phyloP scores from a whole-genome alignment of 208 protist species.

The Paratrypanosoma confusum region DNA sequence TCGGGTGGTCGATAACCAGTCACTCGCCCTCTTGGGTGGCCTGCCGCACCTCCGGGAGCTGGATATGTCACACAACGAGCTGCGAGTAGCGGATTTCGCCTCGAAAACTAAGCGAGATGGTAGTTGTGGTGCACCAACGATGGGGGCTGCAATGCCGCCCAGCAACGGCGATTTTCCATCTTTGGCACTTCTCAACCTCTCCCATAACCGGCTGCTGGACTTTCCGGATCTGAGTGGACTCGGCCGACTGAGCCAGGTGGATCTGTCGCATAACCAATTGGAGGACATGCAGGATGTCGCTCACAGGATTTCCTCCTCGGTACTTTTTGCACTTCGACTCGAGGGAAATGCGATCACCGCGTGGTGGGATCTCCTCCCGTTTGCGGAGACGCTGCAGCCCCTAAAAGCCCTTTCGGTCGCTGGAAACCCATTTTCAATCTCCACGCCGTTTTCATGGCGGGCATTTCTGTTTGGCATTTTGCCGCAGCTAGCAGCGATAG shows the following conservation, averaged over 20 bases:
- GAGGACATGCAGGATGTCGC: constrained; percentile 50
- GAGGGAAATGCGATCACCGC: constrained; percentile 29
- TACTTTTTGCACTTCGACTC: constrained; percentile 37
- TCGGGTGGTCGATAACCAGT: constrained; percentile 43
- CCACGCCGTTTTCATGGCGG: constrained; percentile 25
- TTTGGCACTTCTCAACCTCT: constrained; percentile 50
- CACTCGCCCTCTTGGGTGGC: constrained; percentile 27
- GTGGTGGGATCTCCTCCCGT: constrained; percentile 24
- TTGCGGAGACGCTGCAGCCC: constrained; percentile 44
- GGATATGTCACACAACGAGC: constrained; percentile 59
- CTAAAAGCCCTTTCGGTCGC: constrained; percentile 6
- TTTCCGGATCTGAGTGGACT: constrained; percentile 64
- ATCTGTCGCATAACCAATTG: constrained; percentile 63
- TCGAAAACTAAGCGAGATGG: too few relatives aligned
- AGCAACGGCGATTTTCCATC: too few relatives aligned
- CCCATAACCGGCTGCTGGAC: constrained; percentile 70
- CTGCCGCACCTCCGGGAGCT: constrained; percentile 30
- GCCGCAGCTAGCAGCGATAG: constrained; percentile 38
- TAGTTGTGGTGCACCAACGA: too few relatives aligned
- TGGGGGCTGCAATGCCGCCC: too few relatives aligned
- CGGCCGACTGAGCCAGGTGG: constrained; percentile 42
- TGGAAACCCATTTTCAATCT: background rate
- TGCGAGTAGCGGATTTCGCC: constrained; percentile 47
- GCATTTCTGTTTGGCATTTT: constrained; percentile 58
- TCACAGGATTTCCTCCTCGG: constrained; percentile 36